Evolutionary conservation across 352 stramenopile genomes (phyloP).

Genomic region (Phytophthora constricta): DNA sequence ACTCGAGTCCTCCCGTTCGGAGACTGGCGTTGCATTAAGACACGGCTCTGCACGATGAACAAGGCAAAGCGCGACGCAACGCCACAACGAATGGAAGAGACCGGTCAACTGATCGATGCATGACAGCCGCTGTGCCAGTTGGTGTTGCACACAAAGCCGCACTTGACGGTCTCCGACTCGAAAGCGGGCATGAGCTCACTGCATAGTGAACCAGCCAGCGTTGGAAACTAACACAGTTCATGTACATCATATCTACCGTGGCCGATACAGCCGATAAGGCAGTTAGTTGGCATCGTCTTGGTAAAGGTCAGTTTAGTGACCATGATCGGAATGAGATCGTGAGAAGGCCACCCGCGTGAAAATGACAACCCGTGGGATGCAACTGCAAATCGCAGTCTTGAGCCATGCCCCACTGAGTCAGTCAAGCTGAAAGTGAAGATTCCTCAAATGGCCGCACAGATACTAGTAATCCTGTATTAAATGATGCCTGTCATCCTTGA

Average conservation of each 20-base stretch:
- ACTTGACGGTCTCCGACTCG: neutral
- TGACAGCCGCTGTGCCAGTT: neutral
- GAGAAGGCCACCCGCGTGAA: neutral
- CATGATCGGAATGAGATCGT: neutral
- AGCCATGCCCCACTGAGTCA: neutral
- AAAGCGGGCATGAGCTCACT: neutral
- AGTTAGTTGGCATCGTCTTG: no score
- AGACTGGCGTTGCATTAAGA: neutral
- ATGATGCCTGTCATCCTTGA: no score
- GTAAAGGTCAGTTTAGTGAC: no score
- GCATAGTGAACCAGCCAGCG: no score
- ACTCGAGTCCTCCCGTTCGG: neutral
- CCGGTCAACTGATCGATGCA: no score
- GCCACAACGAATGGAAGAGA: constrained; percentile 3
- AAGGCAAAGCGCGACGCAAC: neutral
- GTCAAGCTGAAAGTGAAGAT: no score
- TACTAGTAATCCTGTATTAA: no score
- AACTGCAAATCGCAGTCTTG: neutral
- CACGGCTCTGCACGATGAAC: neutral
- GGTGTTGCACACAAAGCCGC: neutral
- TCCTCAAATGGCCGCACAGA: no score
- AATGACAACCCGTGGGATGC: neutral
- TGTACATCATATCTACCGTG: no score
- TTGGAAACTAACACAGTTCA: no score
- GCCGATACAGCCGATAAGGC: no score